Percentiles rank a stretch among this genome's conserved stretches.
Conservation (phyloP, 805 yeast genomes). For the Barnettozyma californica region DNA sequence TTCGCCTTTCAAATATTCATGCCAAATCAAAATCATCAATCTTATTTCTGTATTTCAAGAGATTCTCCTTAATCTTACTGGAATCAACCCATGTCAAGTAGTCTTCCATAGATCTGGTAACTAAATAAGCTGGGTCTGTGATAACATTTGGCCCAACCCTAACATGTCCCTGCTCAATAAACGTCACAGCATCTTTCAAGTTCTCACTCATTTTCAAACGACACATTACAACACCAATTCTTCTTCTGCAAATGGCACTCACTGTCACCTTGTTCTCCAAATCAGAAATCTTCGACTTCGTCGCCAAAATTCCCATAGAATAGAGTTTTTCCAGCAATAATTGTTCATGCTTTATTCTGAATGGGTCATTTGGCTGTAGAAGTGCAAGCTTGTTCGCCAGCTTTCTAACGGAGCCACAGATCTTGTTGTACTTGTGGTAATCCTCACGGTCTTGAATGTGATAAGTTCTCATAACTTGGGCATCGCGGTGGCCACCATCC, state of each 20-base stretch:
- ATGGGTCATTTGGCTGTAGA: slow-evolving; percentile 82
- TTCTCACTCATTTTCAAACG: slow-evolving; percentile 91
- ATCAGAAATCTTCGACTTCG: slow-evolving; percentile 87
- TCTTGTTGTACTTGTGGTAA: slow-evolving; percentile 86
- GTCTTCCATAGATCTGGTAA: slow-evolving; percentile 92
- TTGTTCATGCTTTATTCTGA: slow-evolving; percentile 84
- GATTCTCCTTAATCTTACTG: slow-evolving; percentile 85
- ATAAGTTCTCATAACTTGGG: slow-evolving; percentile 93
- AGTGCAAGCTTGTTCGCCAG: slow-evolving; percentile 81
- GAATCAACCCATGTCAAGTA: slow-evolving; percentile 97
- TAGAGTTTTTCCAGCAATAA: slow-evolving; percentile 81
- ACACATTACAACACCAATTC: slow-evolving; percentile 93
- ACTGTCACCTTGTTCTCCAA: slow-evolving; percentile 90
- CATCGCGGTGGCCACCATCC: slow-evolving; percentile 90
- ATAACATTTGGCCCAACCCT: slow-evolving; percentile 95
- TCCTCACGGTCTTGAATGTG: slow-evolving; percentile 94
- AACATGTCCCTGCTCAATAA: slow-evolving; percentile 95
- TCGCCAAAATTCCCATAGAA: slow-evolving; percentile 80
- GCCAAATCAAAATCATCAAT: slow-evolving; percentile 55
- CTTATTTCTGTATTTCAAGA: slow-evolving; percentile 79
- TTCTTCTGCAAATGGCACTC: slow-evolving; percentile 84
- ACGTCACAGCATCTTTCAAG: slow-evolving; percentile 81
- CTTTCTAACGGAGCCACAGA: slow-evolving; percentile 89
- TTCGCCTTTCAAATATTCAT: slow-evolving; percentile 10
- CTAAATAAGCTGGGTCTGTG: slow-evolving; percentile 92